Base-by-base conservation (phyloP, 768 basidiomycete genomes). In the Baorangia bicolor region DNA sequence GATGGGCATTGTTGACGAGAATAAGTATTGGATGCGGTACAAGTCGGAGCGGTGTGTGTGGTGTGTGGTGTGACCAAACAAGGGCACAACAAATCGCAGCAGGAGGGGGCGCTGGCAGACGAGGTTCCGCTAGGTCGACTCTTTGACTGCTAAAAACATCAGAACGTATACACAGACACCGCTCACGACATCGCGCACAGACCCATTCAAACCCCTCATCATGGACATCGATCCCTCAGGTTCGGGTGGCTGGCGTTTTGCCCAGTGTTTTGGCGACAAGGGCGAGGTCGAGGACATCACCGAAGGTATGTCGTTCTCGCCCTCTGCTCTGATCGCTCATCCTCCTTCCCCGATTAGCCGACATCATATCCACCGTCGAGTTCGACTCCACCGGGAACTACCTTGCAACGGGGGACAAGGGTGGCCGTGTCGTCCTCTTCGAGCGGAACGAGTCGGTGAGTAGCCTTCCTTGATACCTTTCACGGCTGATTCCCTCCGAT, bases 201-300 rank as follows among this genome's bases (percentile, higher is more conserved):
- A 55, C 53, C 21, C 31, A 23, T 31, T 59, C 40, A 18, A 54
- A 30, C 43, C 5, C 25, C 30, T 69, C 72, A 71, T 55, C 68
- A 90, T 92, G 92, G 91, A 93, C 73, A 84, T 86, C 74, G 91
- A 92, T 76, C 85, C 89, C 74, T 81, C 83, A 51, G 82, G 86
- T 67, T 89, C 88, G 70, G 88, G 89, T 67, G 89, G 88, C 66
- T 99, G 97, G 97, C 88, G 96, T 67, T 99, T 99, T 77, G 96
- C 97, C 51, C 97, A 99, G 70, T 99, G 97, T 78, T 99, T 99
- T 71, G 97, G 97, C 62, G 97, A 99, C 82, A 99, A 99, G 83
- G 96, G 91, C 65, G 92, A 97, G 73, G 96, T 98, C 34, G 97
- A 98, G 70, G 97, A 99, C 74, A 98, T 99, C 70, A 99, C 97